A percentile compares a stretch with the other conserved stretches of the same genome.
phyloP scores from a whole-genome alignment of 1,284 basidiomycete genomes.

The Agroathelia rolfsii region DNA sequence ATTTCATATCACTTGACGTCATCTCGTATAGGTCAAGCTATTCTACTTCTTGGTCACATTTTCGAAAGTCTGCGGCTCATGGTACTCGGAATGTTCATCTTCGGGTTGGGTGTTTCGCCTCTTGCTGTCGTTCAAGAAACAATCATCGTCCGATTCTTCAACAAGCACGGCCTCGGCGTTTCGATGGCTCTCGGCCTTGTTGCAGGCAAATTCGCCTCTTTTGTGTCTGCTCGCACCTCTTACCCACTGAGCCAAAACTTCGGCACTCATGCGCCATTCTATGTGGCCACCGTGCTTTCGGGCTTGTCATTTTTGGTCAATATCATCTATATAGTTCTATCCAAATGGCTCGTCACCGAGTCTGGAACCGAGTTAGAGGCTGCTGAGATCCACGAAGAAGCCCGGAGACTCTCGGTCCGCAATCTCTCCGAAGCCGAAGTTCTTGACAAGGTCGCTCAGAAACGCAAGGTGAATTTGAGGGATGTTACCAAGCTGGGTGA shows the following conservation, averaged over 20 bases:
- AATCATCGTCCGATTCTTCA: conserved; percentile 75
- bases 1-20: conserved; percentile 7
- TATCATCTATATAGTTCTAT: conserved; percentile 51
- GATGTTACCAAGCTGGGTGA: conserved; percentile 63
- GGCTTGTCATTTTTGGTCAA: conserved; percentile 59
- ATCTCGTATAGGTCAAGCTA: conserved; percentile 38
- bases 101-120: conserved; percentile 71
- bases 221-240: conserved; percentile 62
- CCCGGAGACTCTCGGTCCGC: conserved; percentile 29
- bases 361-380: conserved; percentile 55
- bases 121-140: conserved; percentile 70
- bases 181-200: conserved; percentile 74
- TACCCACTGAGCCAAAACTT: conserved; percentile 65
- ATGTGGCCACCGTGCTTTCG: conserved; percentile 54
- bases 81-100: conserved; percentile 64
- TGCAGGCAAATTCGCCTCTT: conserved; percentile 68
- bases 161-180: conserved; percentile 64
- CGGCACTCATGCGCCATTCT: conserved; percentile 65
- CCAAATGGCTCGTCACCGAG: conserved; percentile 51
- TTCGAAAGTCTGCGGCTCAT: conserved; percentile 49
- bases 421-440: conserved; percentile 50
- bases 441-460: conserved; percentile 54
- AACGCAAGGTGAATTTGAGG: conserved; percentile 46
- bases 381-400: conserved; percentile 48
- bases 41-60: conserved; percentile 55